These are phyloP conservation scores for Cystobasidium onofrii DNA, from an alignment of 768 basidiomycete species.

Conservation along the genomic window DNA sequence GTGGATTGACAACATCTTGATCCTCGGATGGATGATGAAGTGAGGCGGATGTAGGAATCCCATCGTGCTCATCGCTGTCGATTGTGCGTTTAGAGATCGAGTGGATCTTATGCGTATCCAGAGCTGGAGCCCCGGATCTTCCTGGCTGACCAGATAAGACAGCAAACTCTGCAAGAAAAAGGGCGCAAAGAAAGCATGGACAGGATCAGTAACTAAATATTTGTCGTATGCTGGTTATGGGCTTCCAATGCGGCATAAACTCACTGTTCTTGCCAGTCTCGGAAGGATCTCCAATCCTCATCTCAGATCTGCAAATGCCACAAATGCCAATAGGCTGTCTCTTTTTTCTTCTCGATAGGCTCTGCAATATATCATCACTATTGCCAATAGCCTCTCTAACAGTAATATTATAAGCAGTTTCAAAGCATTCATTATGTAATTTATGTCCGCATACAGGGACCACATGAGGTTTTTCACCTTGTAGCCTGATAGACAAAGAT, in stretches of 20 bases:
- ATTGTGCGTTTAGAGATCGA: constrained; percentile 40
- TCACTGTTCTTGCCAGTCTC: constrained; percentile 75
- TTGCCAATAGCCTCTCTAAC: constrained; percentile 55
- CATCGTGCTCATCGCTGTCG: constrained; percentile 34
- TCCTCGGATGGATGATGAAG: constrained; percentile 64
- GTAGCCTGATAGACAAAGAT: constrained; percentile 79
- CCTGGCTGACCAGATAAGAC: constrained; percentile 83
- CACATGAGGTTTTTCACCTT: constrained; percentile 94
- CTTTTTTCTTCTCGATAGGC: neutral
- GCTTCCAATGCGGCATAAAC: no score
- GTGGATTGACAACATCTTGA: constrained; percentile 61
- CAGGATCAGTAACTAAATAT: no score
- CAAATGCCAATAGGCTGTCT: constrained; percentile 66
- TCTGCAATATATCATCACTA: neutral
- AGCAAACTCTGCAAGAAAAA: constrained; percentile 66
- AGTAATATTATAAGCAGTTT: constrained; percentile 87
- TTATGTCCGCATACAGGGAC: constrained; percentile 96
- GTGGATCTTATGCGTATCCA: constrained; percentile 45
- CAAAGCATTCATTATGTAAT: constrained; percentile 90
- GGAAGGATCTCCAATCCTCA: constrained; percentile 84
- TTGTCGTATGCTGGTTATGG: neutral
- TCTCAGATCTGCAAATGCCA: constrained; percentile 89
- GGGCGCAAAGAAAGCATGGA: no score
- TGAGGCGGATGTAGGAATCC: neutral
- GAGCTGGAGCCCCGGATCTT: constrained; percentile 30